Percentiles rank a stretch among this genome's conserved stretches.
phyloP scores from a whole-genome alignment of 2,329 filamentous ascomycete species.

The Setomelanomma holmii region DNA sequence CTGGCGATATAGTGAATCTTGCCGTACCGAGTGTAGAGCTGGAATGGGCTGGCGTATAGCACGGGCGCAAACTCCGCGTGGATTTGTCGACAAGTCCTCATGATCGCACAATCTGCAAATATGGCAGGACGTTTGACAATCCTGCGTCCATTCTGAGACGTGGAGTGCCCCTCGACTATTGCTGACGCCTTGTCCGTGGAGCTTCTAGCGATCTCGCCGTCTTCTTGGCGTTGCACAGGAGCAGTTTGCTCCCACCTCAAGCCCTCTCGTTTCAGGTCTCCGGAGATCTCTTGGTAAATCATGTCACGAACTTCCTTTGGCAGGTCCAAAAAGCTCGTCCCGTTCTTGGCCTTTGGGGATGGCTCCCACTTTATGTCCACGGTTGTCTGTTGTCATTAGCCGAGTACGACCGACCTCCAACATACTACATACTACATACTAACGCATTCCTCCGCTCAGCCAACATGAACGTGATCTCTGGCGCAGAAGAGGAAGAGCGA shows the following conservation, averaged over 20 bases:
- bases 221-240: neutral
- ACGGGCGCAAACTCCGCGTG: constrained; percentile 5
- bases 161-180: too few relatives aligned
- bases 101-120: neutral
- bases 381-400: neutral
- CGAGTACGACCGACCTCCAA: neutral
- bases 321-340: constrained; percentile 3
- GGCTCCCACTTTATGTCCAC: neutral
- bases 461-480: neutral
- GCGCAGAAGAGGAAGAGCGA: neutral
- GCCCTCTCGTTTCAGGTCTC: neutral
- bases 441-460: neutral
- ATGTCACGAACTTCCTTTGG: constrained; percentile 9
- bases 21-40: neutral
- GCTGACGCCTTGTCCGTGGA: neutral
- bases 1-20: neutral
- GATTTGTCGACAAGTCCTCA: constrained; percentile 6
- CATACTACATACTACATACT: neutral
- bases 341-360: neutral
- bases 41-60: constrained; percentile 4
- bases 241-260: neutral
- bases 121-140: neutral
- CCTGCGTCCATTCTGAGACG: too few relatives aligned
- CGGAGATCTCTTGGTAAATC: constrained; percentile 2
- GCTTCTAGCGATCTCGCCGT: too few relatives aligned